Evolutionary conservation across 352 stramenopile genomes (phyloP).

Genomic region (Pythium chondricola): DNA sequence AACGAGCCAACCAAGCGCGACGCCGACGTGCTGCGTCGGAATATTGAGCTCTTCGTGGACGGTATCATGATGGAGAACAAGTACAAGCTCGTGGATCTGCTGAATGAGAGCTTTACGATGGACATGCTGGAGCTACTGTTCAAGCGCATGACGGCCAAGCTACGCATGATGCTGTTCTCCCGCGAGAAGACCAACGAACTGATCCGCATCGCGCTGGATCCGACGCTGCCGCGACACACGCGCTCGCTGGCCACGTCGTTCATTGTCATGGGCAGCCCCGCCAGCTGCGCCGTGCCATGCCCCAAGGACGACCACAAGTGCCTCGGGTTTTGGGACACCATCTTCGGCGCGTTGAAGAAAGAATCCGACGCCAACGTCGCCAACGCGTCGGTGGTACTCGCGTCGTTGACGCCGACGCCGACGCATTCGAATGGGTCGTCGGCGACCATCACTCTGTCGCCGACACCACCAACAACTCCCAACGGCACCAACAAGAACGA

Average conservation of each 20-base stretch:
- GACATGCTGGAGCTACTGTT: slow-evolving; percentile 84
- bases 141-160: slow-evolving; percentile 77
- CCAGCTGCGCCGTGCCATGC: slow-evolving; percentile 49
- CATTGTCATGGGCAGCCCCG: slow-evolving; percentile 59
- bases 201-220: slow-evolving; percentile 56
- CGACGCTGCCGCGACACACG: slow-evolving; percentile 47
- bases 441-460: background rate
- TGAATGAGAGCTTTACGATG: slow-evolving; percentile 79
- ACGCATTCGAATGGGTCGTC: background rate
- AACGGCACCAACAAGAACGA: background rate
- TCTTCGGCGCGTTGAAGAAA: slow-evolving; percentile 56
- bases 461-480: background rate
- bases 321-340: slow-evolving; percentile 55
- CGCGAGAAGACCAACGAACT: slow-evolving; percentile 69
- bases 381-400: slow-evolving; percentile 25
- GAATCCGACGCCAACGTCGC: slow-evolving; percentile 26
- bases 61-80: slow-evolving; percentile 62
- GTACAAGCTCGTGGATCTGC: slow-evolving; percentile 52
- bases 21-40: slow-evolving; percentile 49
- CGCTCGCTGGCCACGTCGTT: slow-evolving; percentile 68
- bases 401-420: slow-evolving; percentile 13
- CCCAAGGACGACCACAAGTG: slow-evolving; percentile 46
- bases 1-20: slow-evolving; percentile 43
- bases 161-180: slow-evolving; percentile 70
- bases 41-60: slow-evolving; percentile 82